Evolutionary conservation across 768 basidiomycete genomes (phyloP).

Genomic region (Boletales sp.): DNA sequence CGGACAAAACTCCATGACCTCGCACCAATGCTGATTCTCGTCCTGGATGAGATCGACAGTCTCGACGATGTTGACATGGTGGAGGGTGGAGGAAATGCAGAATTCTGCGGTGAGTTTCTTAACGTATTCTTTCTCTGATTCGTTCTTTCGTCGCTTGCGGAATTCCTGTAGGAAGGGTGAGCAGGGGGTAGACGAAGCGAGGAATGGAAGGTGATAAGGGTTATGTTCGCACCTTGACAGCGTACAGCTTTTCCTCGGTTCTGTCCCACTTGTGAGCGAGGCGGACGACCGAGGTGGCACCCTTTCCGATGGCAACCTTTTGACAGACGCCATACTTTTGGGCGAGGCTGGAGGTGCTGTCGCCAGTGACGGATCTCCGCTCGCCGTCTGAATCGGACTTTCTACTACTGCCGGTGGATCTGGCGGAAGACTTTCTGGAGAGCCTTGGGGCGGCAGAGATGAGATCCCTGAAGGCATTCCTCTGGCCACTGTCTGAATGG

Average conservation of each 20-base stretch:
- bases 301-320: slow-evolving; percentile 95
- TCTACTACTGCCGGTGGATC: slow-evolving; percentile 60
- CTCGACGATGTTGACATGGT: slow-evolving; percentile 93
- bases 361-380: slow-evolving; percentile 44
- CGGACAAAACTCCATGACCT: slow-evolving; percentile 99
- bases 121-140: slow-evolving; percentile 98
- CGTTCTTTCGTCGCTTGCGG: slow-evolving; percentile 95
- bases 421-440: slow-evolving; percentile 62
- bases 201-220: background rate
- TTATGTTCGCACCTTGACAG: slow-evolving; percentile 76
- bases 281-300: slow-evolving; percentile 95
- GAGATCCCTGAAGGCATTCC: slow-evolving; percentile 82
- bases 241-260: slow-evolving; percentile 93
- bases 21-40: slow-evolving; percentile 95
- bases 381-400: slow-evolving; percentile 66
- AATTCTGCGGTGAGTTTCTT: slow-evolving; percentile 99
- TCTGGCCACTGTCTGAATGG: slow-evolving; percentile 60
- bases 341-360: slow-evolving; percentile 54
- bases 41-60: slow-evolving; percentile 99
- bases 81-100: slow-evolving; percentile 94
- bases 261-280: slow-evolving; percentile 99
- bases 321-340: slow-evolving; percentile 98
- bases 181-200: background rate
- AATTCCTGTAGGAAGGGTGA: slow-evolving; percentile 69
- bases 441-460: slow-evolving; percentile 74